These are phyloP conservation scores for Multifurca ochricompacta DNA, from an alignment of 768 basidiomycete genomes.

Conservation along the genomic window DNA sequence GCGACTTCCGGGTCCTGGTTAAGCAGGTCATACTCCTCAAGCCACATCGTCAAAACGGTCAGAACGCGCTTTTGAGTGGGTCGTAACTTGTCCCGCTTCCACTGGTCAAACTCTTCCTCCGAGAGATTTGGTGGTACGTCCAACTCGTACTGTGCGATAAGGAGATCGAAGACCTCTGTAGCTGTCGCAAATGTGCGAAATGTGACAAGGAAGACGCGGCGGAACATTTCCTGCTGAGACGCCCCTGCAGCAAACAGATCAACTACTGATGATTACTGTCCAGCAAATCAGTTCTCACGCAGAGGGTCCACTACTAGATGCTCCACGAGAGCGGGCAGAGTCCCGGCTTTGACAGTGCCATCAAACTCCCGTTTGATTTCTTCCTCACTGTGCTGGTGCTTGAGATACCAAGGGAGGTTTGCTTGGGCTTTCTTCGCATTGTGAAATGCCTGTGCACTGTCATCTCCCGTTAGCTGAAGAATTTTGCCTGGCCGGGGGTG, in stretches of 20 bases:
- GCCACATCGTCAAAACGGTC: conserved; percentile 50
- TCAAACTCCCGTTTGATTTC: conserved; percentile 60
- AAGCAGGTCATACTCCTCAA: conserved; percentile 51
- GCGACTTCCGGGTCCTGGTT: conserved; percentile 60
- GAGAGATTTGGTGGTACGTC: conserved; percentile 38
- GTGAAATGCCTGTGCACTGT: conserved; percentile 36
- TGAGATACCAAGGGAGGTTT: conserved; percentile 51
- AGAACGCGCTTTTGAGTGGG: conserved; percentile 58
- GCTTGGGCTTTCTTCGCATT: conserved; percentile 32
- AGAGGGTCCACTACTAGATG: conserved; percentile 53
- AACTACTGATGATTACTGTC: not conserved
- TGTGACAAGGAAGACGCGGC: conserved; percentile 70
- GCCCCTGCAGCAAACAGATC: conserved; percentile 13
- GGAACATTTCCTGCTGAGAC: conserved; percentile 32
- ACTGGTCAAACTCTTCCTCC: conserved; percentile 48
- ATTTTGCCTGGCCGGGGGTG: conserved; percentile 30
- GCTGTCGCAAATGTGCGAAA: conserved; percentile 74
- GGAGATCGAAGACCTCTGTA: conserved; percentile 56
- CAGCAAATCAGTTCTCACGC: conserved; percentile 37
- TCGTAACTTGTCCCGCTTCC: conserved; percentile 54
- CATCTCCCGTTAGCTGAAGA: conserved; percentile 34
- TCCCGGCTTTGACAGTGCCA: conserved; percentile 60
- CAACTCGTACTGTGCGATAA: conserved; percentile 57
- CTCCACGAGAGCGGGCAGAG: conserved; percentile 65
- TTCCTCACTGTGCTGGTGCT: conserved; percentile 43